A percentile compares a stretch with the other conserved stretches of the same genome.
Conservation (phyloP, 768 basidiomycete species). For the Phylloporus sp. region DNA sequence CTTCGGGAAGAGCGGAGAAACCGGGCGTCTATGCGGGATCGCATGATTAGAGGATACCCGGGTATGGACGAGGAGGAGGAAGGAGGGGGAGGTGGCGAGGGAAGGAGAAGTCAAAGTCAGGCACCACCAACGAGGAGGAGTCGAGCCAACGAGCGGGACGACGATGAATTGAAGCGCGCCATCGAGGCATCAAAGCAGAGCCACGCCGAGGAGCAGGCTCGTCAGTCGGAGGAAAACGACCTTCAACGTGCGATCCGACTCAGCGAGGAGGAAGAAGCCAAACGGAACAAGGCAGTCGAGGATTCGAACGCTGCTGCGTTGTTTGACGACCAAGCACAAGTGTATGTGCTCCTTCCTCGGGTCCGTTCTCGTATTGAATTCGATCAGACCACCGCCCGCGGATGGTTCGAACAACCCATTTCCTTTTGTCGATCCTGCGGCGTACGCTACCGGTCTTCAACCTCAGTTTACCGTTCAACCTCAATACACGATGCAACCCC, state of each 20-base stretch:
- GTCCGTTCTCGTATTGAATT: conserved; percentile 4
- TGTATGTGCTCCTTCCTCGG: conserved; percentile 47
- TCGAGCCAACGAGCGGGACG: conserved; percentile 45
- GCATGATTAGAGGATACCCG: conserved; percentile 70
- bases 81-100: not conserved
- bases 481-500: conserved; percentile 70
- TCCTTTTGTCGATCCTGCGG: conserved; percentile 56
- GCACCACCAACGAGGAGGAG: conserved; percentile 17
- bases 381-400: conserved; percentile 28
- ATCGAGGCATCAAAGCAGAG: conserved; percentile 86
- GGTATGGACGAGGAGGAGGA: conserved; percentile 34
- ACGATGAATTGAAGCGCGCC: conserved; percentile 80
- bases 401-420: conserved; percentile 48
- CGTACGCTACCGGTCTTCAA: conserved; percentile 53
- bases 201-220: conserved; percentile 62
- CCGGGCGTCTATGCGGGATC: conserved; percentile 89
- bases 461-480: conserved; percentile 78
- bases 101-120: conserved; percentile 5
- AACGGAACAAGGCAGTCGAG: conserved; percentile 62
- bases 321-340: conserved; percentile 82
- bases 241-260: conserved; percentile 75
- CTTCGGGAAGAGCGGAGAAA: conserved; percentile 80
- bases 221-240: conserved; percentile 71
- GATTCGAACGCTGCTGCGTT: conserved; percentile 68
- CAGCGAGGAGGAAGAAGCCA: conserved; percentile 88